Base-by-base conservation (phyloP, 345 rosid species). In the Eucalyptus paniculata region DNA sequence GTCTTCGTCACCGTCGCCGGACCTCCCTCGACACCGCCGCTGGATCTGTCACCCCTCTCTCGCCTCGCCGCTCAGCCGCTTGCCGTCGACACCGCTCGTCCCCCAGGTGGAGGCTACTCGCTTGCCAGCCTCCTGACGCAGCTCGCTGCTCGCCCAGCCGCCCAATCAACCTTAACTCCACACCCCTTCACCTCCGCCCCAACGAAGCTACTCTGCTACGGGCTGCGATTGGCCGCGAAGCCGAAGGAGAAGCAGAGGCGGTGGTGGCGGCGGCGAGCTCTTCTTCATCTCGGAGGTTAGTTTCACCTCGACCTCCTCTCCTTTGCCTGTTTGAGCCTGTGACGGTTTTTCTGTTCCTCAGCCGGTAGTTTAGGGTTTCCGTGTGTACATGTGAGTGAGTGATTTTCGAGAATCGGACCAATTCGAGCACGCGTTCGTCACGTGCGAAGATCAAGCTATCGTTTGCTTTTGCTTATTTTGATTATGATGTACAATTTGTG, bases 241-340 rank as follows among this genome's bases (percentile, higher is more conserved):
- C 50, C 15, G 1, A 49, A 49, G 50, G 50, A 94, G 90, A 96
- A 94, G 92, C 91, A 94, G 19, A n/a, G n/a, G n/a, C n/a, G n/a
- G 92, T 92, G 62, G 92, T 72, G 62, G 90, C 72, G 0, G 6
- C 5, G 69, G 91, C 87, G 14, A 95, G 92, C 87, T 89, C 96
- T 87, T 94, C 97, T 83, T 92, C 92, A 37, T 89, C 92, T 26
- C 91, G 87, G 90, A 94, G 95, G 96, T 91, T 62, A 8, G 40
- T 87, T 47, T 19, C 32, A 7, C 60, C 60, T 62, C 13, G 12
- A 44, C 18, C 42, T 69, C 81, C 81, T 69, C 42, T 67, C 81
- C 23, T 8, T 69, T 67, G 19, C 42, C 24, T 32, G 12, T 69
- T 69, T 1, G 23, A 10, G 80, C 4, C 42, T 16, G 2, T 34